A percentile compares a stretch with the other conserved stretches of the same genome.
These are phyloP conservation scores for Boletus austroedulis DNA, from an alignment of 1,284 basidiomycete species.

Conservation along the genomic window DNA sequence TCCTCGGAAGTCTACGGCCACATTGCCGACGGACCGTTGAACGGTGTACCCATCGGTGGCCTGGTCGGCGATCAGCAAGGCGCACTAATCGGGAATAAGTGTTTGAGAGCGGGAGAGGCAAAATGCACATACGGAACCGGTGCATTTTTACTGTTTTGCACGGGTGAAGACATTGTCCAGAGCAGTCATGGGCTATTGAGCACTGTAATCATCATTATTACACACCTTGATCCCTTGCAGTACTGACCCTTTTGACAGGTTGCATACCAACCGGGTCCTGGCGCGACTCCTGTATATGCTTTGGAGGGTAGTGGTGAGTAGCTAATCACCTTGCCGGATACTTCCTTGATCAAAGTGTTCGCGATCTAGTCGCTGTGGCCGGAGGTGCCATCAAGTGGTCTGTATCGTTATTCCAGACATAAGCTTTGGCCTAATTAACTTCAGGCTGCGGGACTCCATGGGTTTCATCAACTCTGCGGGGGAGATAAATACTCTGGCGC, in stretches of 20 bases:
- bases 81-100: slow-evolving; percentile 95
- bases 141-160: slow-evolving; percentile 93
- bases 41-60: slow-evolving; percentile 84
- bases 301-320: slow-evolving; percentile 87
- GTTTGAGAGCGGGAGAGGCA: slow-evolving; percentile 78
- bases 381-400: slow-evolving; percentile 91
- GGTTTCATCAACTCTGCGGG: slow-evolving; percentile 75
- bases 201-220: slow-evolving; percentile 58
- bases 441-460: slow-evolving; percentile 84
- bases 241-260: slow-evolving; percentile 47
- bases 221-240: neutral
- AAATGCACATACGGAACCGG: slow-evolving; percentile 98
- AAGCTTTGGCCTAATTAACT: slow-evolving; percentile 3
- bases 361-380: slow-evolving; percentile 77
- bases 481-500: slow-evolving; percentile 87
- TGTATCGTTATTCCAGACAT: neutral
- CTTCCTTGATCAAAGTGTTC: slow-evolving; percentile 2
- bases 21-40: slow-evolving; percentile 65
- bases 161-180: slow-evolving; percentile 82
- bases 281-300: slow-evolving; percentile 83
- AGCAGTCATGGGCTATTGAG: slow-evolving; percentile 87
- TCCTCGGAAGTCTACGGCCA: slow-evolving; percentile 91
- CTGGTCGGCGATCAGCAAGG: slow-evolving; percentile 97
- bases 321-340: neutral
- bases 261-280: slow-evolving; percentile 87